These are phyloP conservation scores for Leishmania aethiopica DNA, from an alignment of 208 protist species.

Conservation along the genomic window DNA sequence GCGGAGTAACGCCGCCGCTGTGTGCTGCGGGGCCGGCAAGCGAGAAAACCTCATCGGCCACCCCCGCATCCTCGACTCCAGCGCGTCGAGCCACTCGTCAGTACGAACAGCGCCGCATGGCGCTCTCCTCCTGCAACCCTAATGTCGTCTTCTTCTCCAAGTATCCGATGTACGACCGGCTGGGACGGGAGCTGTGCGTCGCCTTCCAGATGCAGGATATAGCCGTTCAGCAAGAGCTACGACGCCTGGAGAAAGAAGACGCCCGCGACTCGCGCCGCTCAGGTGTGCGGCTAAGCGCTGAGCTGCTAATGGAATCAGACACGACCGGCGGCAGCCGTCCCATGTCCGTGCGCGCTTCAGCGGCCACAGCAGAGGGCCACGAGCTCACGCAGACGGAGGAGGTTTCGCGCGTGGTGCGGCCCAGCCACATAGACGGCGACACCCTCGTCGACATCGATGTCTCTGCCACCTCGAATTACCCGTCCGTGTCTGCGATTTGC, in stretches of 20 bases:
- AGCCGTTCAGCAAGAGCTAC: slow-evolving; percentile 66
- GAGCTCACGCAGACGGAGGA: slow-evolving; percentile 21
- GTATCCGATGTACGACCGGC: slow-evolving; percentile 74
- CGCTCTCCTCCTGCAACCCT: slow-evolving; percentile 65
- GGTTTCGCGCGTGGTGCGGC: slow-evolving; percentile 16
- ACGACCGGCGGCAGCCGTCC: slow-evolving; percentile 20
- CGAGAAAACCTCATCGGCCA: slow-evolving; percentile 2
- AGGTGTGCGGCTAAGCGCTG: slow-evolving; percentile 72
- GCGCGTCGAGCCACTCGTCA: slow-evolving; percentile 7
- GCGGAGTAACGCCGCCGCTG: slow-evolving; percentile 9
- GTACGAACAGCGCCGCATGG: slow-evolving; percentile 41
- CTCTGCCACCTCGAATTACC: slow-evolving; percentile 32
- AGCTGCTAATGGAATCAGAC: slow-evolving; percentile 40
- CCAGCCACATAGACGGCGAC: slow-evolving; percentile 22
- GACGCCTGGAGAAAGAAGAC: slow-evolving; percentile 37
- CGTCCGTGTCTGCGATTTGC: slow-evolving; percentile 22
- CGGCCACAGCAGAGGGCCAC: slow-evolving; percentile 16
- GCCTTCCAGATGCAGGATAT: slow-evolving; percentile 80
- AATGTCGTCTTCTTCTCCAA: slow-evolving; percentile 71
- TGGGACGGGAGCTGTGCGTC: slow-evolving; percentile 79
- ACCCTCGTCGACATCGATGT: slow-evolving; percentile 28
- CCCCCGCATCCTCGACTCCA: neutral
- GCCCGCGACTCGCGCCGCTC: slow-evolving; percentile 44
- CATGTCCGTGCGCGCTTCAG: neutral
- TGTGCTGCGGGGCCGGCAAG: neutral